Evolutionary conservation across 2,329 filamentous ascomycete species (phyloP).

Genomic region (Diaporthe australafricana): DNA sequence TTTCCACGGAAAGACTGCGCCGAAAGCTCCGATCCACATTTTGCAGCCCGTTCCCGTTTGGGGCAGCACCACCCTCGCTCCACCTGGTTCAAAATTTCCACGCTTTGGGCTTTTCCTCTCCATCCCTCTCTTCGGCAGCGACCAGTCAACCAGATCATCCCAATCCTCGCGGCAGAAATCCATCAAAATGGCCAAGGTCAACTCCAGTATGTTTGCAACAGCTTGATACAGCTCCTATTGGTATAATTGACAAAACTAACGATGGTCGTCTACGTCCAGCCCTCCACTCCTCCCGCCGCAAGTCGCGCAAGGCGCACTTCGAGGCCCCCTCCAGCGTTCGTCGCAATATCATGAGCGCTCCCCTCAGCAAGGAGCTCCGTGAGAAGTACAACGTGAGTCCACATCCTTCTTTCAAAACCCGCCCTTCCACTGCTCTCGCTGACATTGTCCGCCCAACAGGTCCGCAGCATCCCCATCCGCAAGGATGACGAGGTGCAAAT

Average conservation of each 20-base stretch:
- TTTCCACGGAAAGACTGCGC: slow-evolving; percentile 30
- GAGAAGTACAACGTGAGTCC: slow-evolving; percentile 96
- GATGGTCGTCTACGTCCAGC: slow-evolving; percentile 51
- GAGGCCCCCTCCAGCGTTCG: slow-evolving; percentile 92
- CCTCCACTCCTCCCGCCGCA: slow-evolving; percentile 88
- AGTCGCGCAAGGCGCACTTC: slow-evolving; percentile 99
- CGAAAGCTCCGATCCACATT: slow-evolving; percentile 37
- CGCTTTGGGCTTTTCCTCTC: background rate
- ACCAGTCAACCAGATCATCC: slow-evolving; percentile 32
- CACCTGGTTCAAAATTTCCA: slow-evolving; percentile 10
- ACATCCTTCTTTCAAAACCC: background rate
- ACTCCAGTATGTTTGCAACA: slow-evolving; percentile 51
- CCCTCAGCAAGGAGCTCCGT: slow-evolving; percentile 94
- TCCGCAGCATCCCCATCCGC: slow-evolving; percentile 95
- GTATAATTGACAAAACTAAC: slow-evolving; percentile 39
- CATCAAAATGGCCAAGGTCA: slow-evolving; percentile 78
- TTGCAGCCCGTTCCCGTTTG: background rate
- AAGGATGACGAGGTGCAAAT: slow-evolving; percentile 97
- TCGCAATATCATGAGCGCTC: slow-evolving; percentile 96
- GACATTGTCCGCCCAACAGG: slow-evolving; percentile 61
- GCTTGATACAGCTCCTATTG: background rate
- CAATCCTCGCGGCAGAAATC: slow-evolving; percentile 41
- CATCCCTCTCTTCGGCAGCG: slow-evolving; percentile 32
- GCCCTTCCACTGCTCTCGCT: background rate
- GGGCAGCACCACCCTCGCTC: background rate